These are phyloP conservation scores for Diaporthe sp. DNA, from an alignment of 2,329 filamentous ascomycete genomes.

Conservation along the genomic window DNA sequence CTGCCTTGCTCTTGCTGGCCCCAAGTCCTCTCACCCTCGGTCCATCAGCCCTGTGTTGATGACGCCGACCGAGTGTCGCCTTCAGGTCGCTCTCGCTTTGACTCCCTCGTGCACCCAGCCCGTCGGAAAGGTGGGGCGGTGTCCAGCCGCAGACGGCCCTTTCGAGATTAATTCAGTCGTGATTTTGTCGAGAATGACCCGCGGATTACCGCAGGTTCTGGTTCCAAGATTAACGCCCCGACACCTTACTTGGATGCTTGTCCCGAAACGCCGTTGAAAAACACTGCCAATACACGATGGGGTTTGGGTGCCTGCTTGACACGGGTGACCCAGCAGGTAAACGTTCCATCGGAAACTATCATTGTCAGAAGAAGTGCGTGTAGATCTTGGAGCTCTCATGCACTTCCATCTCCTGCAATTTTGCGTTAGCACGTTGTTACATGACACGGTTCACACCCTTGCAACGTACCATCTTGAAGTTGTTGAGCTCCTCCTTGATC, in stretches of 20 bases:
- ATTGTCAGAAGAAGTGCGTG: constrained; percentile 97
- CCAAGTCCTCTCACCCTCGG: constrained; percentile 12
- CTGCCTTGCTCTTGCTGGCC: constrained; percentile 22
- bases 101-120: constrained; percentile 13
- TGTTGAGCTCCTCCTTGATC: constrained; percentile 99
- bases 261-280: constrained; percentile 48
- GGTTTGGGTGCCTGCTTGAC: constrained; percentile 33
- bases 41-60: constrained; percentile 3
- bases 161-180: constrained; percentile 33
- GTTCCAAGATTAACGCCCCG: constrained; percentile 39
- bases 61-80: neutral
- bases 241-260: constrained; percentile 42
- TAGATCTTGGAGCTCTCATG: constrained; percentile 99
- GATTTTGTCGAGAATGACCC: constrained; percentile 19
- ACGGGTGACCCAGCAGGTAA: constrained; percentile 21
- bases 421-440: constrained; percentile 50
- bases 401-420: constrained; percentile 94
- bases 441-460: constrained; percentile 30
- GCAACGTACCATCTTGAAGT: constrained; percentile 92
- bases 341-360: constrained; percentile 36
- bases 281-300: constrained; percentile 62
- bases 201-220: constrained; percentile 25
- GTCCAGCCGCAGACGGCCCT: neutral
- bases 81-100: constrained; percentile 5
- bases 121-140: neutral